Conservation (phyloP, 1,139 yeast species). For the Taiozyma sp. region DNA sequence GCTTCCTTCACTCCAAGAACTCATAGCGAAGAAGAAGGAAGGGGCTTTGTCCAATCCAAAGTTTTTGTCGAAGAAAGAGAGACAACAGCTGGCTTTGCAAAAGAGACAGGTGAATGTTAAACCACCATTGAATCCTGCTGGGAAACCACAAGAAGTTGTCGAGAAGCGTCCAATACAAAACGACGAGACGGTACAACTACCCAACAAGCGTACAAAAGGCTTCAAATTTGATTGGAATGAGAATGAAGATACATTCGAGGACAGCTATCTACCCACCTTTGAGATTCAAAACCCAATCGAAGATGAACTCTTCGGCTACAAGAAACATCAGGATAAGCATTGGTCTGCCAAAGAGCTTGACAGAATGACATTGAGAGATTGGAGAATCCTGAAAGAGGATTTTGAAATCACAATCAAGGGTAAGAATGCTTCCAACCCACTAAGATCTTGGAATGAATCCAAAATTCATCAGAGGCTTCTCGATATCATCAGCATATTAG, state of each 20-base stretch:
- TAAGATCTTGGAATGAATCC: constrained; percentile 72
- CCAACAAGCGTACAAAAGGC: neutral
- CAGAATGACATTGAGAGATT: constrained; percentile 77
- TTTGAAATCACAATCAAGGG: constrained; percentile 63
- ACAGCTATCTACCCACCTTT: neutral
- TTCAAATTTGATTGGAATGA: constrained; percentile 71
- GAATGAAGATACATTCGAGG: constrained; percentile 55
- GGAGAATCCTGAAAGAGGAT: constrained; percentile 87
- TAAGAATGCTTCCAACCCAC: constrained; percentile 45
- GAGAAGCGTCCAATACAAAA: constrained; percentile 2
- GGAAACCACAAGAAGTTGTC: neutral
- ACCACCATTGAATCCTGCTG: constrained; percentile 5
- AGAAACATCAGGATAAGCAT: constrained; percentile 35
- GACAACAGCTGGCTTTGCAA: constrained; percentile 30
- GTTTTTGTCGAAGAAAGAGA: constrained; percentile 45
- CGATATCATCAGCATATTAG: constrained; percentile 34
- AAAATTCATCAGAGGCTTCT: constrained; percentile 41
- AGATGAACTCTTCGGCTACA: constrained; percentile 22
- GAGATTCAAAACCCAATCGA: neutral
- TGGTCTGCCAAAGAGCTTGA: constrained; percentile 67
- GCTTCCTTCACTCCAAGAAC: constrained; percentile 38
- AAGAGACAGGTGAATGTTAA: neutral
- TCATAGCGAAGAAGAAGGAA: constrained; percentile 29
- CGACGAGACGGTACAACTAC: constrained; percentile 11
- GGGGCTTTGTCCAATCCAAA: constrained; percentile 31